A percentile compares a stretch with the other conserved stretches of the same genome.
These are phyloP conservation scores for Leishmania major DNA, from an alignment of 208 protist species.

Conservation along the genomic window DNA sequence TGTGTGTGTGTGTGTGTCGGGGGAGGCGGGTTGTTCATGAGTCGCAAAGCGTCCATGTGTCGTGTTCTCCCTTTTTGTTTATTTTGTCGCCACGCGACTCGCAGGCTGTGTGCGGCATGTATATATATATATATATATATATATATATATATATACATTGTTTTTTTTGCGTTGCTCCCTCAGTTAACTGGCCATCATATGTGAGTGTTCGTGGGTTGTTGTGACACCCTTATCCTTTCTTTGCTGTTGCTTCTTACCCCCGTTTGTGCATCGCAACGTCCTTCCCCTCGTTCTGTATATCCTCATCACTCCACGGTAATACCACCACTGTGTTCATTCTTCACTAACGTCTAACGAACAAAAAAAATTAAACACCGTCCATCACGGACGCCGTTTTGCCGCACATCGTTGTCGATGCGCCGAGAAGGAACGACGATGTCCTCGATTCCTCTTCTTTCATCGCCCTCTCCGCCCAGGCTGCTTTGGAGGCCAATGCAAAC, in stretches of 20 bases:
- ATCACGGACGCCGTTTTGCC: not conserved
- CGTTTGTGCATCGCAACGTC: not conserved
- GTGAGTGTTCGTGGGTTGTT: not conserved
- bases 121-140: too few species aligned
- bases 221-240: not conserved
- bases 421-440: not conserved
- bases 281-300: not conserved
- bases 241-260: not conserved
- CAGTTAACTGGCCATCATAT: not conserved
- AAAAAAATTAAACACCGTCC: not conserved
- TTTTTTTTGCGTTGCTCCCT: too few species aligned
- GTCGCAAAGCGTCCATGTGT: not conserved
- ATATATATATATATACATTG: too few species aligned
- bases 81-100: not conserved
- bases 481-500: not conserved
- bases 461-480: not conserved
- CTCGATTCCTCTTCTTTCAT: not conserved
- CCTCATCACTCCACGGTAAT: not conserved
- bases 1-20: not conserved
- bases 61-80: not conserved
- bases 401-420: not conserved
- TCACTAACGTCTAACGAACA: not conserved
- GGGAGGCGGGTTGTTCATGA: not conserved
- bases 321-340: not conserved
- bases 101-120: too few species aligned